phyloP scores from a whole-genome alignment of 805 yeast genomes.

The Wilhelminamyces savonicus region DNA sequence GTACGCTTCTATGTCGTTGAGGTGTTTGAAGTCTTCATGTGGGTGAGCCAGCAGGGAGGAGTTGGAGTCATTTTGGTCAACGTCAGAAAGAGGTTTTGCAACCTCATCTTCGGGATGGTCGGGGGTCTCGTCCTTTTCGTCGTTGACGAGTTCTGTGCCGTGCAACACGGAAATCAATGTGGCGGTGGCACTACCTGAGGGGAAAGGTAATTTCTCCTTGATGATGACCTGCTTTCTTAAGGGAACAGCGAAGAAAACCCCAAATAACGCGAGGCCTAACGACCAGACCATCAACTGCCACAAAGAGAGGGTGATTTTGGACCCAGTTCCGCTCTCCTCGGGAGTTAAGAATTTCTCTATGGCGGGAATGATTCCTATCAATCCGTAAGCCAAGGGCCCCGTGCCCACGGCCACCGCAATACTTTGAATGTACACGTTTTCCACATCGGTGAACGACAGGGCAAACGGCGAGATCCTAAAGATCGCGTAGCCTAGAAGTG shows the following conservation, averaged over 20 bases:
- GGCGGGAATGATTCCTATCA: constrained; percentile 94
- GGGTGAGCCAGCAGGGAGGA: background rate
- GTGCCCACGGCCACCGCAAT: constrained; percentile 97
- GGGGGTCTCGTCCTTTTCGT: constrained; percentile 9
- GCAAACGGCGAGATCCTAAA: constrained; percentile 58
- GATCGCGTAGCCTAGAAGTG: constrained; percentile 76
- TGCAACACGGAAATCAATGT: constrained; percentile 85
- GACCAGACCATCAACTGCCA: constrained; percentile 74
- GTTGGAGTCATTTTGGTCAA: background rate
- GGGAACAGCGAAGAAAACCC: constrained; percentile 92
- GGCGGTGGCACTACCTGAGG: constrained; percentile 95
- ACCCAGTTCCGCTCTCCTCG: constrained; percentile 66
- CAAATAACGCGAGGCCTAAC: constrained; percentile 82
- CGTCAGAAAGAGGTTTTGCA: background rate
- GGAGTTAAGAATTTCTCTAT: constrained; percentile 78
- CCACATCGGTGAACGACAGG: constrained; percentile 64
- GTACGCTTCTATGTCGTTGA: constrained; percentile 29
- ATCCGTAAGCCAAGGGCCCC: constrained; percentile 92
- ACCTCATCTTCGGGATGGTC: background rate
- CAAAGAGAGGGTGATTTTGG: constrained; percentile 29
- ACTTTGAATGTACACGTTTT: constrained; percentile 87
- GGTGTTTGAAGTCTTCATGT: too few species aligned
- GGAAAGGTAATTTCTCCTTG: constrained; percentile 84
- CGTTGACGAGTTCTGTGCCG: constrained; percentile 50
- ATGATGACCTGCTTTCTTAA: constrained; percentile 79